These are phyloP conservation scores for Infundibulicybe gibba DNA, from an alignment of 768 basidiomycete genomes.

Conservation along the genomic window DNA sequence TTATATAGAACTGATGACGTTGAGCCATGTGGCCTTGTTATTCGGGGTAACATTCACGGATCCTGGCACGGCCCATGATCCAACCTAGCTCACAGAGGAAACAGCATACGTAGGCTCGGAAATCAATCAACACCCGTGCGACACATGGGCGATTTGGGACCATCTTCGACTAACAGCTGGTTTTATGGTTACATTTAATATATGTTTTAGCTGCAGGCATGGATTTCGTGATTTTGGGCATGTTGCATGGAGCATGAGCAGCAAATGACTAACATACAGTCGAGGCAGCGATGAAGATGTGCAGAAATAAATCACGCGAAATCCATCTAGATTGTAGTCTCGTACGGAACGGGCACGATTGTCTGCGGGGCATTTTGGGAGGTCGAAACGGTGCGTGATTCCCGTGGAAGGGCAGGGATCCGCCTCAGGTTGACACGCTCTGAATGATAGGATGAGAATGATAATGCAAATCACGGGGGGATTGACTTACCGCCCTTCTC, in stretches of 20 bases:
- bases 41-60: no score
- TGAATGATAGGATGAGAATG: conserved; percentile 21
- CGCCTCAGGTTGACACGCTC: conserved; percentile 86
- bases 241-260: conserved; percentile 22
- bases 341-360: conserved; percentile 89
- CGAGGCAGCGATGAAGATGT: conserved; percentile 13
- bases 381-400: conserved; percentile 69
- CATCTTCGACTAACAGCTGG: no score
- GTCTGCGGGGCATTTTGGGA: conserved; percentile 85
- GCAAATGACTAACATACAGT: conserved; percentile 20
- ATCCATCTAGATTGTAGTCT: conserved; percentile 85
- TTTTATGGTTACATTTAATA: no score
- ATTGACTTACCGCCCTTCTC: conserved; percentile 77
- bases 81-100: no score
- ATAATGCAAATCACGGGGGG: background rate
- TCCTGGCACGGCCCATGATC: no score
- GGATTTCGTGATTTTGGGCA: conserved; percentile 18
- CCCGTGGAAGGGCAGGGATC: conserved; percentile 78
- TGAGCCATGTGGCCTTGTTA: no score
- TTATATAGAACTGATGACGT: background rate
- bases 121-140: no score
- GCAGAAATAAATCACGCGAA: conserved; percentile 7
- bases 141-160: no score
- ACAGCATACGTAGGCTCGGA: no score
- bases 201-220: no score